These are phyloP conservation scores for Blastobotrys elegans DNA, from an alignment of 1,139 yeast genomes.

Conservation along the genomic window DNA sequence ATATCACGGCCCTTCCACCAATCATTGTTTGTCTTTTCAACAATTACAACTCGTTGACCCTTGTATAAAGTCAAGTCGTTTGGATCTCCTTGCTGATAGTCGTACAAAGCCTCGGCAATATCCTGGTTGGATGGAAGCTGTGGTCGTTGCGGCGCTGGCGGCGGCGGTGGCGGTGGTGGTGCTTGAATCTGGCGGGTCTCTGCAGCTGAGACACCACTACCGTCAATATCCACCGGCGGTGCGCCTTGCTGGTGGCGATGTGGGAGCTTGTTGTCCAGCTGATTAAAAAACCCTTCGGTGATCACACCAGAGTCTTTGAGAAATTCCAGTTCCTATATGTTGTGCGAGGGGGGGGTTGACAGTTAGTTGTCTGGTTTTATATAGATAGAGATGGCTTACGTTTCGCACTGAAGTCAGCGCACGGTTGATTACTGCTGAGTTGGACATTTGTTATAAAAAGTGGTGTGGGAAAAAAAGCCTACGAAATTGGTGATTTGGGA, in stretches of 20 bases:
- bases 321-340: conserved; percentile 63
- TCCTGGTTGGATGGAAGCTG: conserved; percentile 31
- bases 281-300: conserved; percentile 50
- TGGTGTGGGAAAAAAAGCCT: too few relatives aligned
- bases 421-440: conserved; percentile 61
- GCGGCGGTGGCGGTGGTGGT: conserved; percentile 16
- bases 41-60: conserved; percentile 65
- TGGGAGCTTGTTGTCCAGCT: conserved; percentile 54
- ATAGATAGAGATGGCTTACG: conserved; percentile 33
- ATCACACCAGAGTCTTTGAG: conserved; percentile 73
- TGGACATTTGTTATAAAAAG: too few relatives aligned
- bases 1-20: conserved; percentile 82
- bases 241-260: conserved; percentile 51
- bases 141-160: conserved; percentile 24
- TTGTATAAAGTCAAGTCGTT: conserved; percentile 62
- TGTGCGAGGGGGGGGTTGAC: not conserved
- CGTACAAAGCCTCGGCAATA: conserved; percentile 63
- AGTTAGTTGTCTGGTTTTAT: not conserved
- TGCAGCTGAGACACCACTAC: conserved; percentile 12
- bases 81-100: conserved; percentile 60
- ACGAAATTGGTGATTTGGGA: too few relatives aligned
- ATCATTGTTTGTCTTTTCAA: conserved; percentile 73
- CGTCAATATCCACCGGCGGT: conserved; percentile 39
- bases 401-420: conserved; percentile 71
- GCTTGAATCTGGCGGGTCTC: not conserved